Evolutionary conservation across 352 stramenopile species (phyloP), one percentile per base, ranked within the genome.

Genomic region (Phytophthora pluvialis): DNA sequence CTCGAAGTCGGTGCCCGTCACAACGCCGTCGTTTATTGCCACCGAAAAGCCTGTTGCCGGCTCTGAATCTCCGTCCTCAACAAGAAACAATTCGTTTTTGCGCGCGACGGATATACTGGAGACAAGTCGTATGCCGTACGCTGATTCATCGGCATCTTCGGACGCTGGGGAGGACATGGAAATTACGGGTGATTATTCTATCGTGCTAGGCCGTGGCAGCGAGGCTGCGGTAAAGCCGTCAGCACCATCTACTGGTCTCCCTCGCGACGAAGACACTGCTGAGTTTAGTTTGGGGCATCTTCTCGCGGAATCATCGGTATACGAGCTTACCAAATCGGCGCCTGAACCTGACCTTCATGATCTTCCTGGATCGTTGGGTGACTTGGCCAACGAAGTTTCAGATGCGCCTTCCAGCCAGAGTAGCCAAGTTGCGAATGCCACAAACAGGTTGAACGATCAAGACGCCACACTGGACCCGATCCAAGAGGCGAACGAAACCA

Each of bases 91-190:
- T 45, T 83, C 81, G 0, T 93, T 90, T 58, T 64, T 91, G 28
- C 80, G 74, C 28, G 52, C 65, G 1, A 51, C 28, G 0, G 61
- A 78, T 31, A n/a, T 54, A 13, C 28, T 45, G 2, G 45, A 70
- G 61, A 29, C 69, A 77, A 56, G 53, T 44, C 73, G 78, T 16
- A 60, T 60, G 8, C 72, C 83, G 39, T 94, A 90, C 35, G 86
- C 80, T 12, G 86, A 93, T 38, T 94, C 86, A 6, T 94, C 86
- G 1, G 80, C 79, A 18, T 94, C 88, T 9, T 93, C 83, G 0
- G 85, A 91, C 49, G 80, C 81, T 42, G 82, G 81, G 3, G 88
- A 96, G 51, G 88, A 96, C 47, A 96, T 96, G 84, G 88, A 96
- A 29, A 90, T 96, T 51, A 94, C 88, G 1, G 88, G 84, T 4